Base-by-base conservation (phyloP, 352 stramenopile genomes). In the Phytophthora ramorum region DNA sequence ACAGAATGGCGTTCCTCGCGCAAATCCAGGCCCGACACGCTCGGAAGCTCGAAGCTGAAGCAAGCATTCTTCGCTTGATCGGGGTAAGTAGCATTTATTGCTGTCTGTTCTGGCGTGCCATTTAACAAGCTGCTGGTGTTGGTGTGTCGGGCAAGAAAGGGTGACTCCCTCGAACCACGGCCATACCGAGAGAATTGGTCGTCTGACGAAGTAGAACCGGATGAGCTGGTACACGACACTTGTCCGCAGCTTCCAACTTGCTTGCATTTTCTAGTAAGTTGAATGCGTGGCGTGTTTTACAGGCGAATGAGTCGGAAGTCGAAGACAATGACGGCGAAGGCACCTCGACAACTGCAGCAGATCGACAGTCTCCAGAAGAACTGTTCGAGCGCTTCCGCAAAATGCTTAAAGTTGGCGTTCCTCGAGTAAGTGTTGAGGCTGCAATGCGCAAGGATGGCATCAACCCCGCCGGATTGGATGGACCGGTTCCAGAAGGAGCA, bases 351-450 rank as follows among this genome's bases (percentile, higher is more conserved):
- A 16, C 17, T 62, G 7, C 30, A 17, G 14, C n/a, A 53, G 41
- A 34, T 48, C 6, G 14, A 40, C 24, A 34, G 24, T 9, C 48
- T 26, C n/a, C 30, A 14, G 20, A 71, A 40, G 62, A 68, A 16
- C 30, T 37, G 20, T 43, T 69, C n/a, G 44, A 57, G 19, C 56
- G 53, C 22, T 77, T 69, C 19, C 51, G 61, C 12, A 62, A 46
- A 37, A 69, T 75, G 60, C 45, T 77, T 17, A 67, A 71, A 65
- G 24, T 77, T 37, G 69, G 69, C 3, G 56, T 75, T 4, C 69
- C 69, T 52, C 55, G 54, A 17, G 19, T 20, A 38, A 61, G 47
- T 20, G 55, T 77, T 22, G 69, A 77, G 22, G 34, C 28, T 17
- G 49, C 35, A 45, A 77, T 77, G 69, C 59, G 52, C 2, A 67